Evolutionary conservation across 306 rosid genomes (phyloP).

Genomic region (Cucumis cinereus): DNA sequence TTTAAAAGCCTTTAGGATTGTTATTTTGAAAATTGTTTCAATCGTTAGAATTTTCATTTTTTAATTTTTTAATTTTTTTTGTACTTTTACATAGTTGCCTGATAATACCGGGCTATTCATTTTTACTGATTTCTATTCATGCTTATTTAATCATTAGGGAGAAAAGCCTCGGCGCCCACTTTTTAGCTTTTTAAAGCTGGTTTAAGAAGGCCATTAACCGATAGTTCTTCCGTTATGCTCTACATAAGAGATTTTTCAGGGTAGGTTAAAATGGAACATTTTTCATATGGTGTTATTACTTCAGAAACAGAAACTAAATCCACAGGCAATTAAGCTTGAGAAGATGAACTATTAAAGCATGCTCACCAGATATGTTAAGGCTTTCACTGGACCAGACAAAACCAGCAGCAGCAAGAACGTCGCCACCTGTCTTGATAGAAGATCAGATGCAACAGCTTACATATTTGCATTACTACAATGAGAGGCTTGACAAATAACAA

Average conservation of each 20-base stretch:
- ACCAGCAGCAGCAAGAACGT: constrained; percentile 72
- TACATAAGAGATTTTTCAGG: not conserved
- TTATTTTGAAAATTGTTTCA: not conserved
- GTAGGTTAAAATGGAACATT: not conserved
- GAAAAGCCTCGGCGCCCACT: not conserved
- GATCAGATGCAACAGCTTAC: not conserved
- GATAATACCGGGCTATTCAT: not conserved
- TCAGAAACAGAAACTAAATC: not conserved
- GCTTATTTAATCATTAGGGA: not conserved
- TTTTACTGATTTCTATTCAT: not conserved
- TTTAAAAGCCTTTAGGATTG: not conserved
- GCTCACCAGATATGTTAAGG: constrained; percentile 77
- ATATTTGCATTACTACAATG: not conserved
- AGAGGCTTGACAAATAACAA: not conserved
- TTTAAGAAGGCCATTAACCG: not conserved
- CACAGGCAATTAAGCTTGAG: not conserved
- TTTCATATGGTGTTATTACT: not conserved
- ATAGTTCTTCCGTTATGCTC: not conserved
- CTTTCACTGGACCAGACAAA: constrained; percentile 90
- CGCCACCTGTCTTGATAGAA: constrained; percentile 53
- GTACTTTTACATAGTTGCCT: not conserved
- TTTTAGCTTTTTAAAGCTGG: not conserved
- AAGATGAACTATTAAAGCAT: constrained; percentile 11
- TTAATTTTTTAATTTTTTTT: not conserved
- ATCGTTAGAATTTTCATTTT: not conserved